These are phyloP conservation scores for Camellia japonica DNA, from an alignment of 148 eudicot species.

Conservation along the genomic window DNA sequence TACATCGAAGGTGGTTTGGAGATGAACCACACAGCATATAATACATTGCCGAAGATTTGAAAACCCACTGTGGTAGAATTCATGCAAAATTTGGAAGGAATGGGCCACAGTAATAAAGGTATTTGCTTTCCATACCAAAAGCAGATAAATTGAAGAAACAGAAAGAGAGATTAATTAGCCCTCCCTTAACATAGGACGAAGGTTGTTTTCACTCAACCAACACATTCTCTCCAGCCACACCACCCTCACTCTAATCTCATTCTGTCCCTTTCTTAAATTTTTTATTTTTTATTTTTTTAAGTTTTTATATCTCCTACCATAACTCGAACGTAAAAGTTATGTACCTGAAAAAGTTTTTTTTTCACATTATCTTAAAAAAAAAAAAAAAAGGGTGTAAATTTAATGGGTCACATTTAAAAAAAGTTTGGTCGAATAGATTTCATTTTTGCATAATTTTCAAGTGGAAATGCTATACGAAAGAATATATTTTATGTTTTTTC, in stretches of 20 bases:
- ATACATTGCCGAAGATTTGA: constrained; percentile 7
- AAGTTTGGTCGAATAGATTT: no score
- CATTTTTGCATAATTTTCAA: no score
- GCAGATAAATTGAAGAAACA: constrained; percentile 14
- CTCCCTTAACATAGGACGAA: constrained; percentile 17
- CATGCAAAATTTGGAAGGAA: constrained; percentile 11
- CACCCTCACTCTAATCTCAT: neutral
- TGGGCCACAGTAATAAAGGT: constrained; percentile 31
- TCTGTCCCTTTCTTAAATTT: neutral
- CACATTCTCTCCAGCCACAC: constrained; percentile 15
- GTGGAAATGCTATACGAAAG: no score
- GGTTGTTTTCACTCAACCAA: constrained; percentile 31
- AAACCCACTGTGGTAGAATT: constrained; percentile 12
- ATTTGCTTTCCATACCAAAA: constrained; percentile 19
- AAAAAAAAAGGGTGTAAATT: no score
- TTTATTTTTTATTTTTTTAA: no score
- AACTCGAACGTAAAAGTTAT: no score
- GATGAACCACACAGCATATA: neutral
- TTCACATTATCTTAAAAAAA: no score
- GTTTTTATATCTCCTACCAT: neutral
- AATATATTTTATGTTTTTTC: no score
- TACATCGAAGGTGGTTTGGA: constrained; percentile 7
- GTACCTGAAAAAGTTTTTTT: no score
- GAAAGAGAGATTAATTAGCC: constrained; percentile 17
- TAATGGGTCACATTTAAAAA: no score